Evolutionary conservation across 345 rosid genomes (phyloP).

Genomic region (Populus pruinosa): DNA sequence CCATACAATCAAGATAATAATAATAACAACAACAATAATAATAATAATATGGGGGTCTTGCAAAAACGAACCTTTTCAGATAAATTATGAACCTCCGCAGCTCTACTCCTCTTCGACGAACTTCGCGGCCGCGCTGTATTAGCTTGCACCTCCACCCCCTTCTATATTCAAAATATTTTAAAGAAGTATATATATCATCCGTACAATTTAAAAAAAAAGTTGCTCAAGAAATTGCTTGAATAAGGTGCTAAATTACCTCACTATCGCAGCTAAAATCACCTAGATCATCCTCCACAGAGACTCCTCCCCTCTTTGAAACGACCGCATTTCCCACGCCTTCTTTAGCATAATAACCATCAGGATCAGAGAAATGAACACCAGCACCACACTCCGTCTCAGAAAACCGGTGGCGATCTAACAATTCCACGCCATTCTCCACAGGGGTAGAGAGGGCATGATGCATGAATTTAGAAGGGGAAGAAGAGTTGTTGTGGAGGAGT

Average conservation of each 20-base stretch:
- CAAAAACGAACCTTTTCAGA: conserved; percentile 76
- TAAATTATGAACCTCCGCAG: conserved; percentile 94
- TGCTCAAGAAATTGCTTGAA: neutral
- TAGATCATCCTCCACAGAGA: conserved; percentile 27
- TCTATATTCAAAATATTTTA: conserved; percentile 13
- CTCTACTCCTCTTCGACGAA: conserved; percentile 85
- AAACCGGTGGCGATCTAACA: conserved; percentile 21
- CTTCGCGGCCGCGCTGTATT: conserved; percentile 31
- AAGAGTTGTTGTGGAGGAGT: conserved; percentile 35
- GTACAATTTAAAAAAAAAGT: neutral
- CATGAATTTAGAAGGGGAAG: conserved; percentile 22
- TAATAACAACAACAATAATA: neutral
- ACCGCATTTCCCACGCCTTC: conserved; percentile 27
- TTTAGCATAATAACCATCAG: conserved; percentile 21
- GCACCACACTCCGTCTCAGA: conserved; percentile 19
- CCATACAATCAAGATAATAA: neutral
- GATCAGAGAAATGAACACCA: conserved; percentile 20
- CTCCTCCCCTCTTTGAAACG: conserved; percentile 16
- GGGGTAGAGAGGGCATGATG: conserved; percentile 28
- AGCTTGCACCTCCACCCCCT: conserved; percentile 35
- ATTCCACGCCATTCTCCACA: conserved; percentile 12
- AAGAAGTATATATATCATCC: neutral
- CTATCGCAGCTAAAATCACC: conserved; percentile 45
- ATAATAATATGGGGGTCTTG: too few relatives aligned
- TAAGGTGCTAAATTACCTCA: conserved; percentile 27